Evolutionary conservation across 352 stramenopile genomes (phyloP), one percentile per base, ranked within the genome.

Genomic region (Globisporangium spiculum): DNA sequence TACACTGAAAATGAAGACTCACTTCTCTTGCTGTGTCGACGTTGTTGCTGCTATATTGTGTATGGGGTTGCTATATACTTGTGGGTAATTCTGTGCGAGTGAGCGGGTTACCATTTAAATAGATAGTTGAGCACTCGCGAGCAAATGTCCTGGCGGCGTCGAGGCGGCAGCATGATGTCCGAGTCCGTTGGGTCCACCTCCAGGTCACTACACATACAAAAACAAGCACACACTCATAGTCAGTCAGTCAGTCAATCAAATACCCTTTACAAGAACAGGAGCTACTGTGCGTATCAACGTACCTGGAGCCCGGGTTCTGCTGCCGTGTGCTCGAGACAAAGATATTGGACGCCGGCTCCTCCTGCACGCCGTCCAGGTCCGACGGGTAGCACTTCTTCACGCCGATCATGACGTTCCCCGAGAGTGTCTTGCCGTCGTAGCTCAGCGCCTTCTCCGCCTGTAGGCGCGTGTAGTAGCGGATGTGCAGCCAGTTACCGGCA

Each of bases 151-250:
- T 89, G 76, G 30, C 70, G 85, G 57, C 85, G 85, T 12, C 74
- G 78, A 8, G 87, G 83, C 34, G 87, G 81, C n/a, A 93, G 81
- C 85, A 95, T 91, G 48, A 94, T 88, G 69, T 94, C 87, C 50
- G 77, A 72, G 38, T 94, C 86, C 9, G 74, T 87, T 54, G 86
- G 86, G 48, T 92, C 85, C 44, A 94, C 86, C 62, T 93, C 83
- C 64, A 94, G 65, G 41, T 90, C 76, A 22, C 86, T 80, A 26
- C 22, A 7, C 22, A 50, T n/a, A 20, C n/a, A 52, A 22, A 36
- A 18, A 32, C 26, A 44, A 44, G 36, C 4, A 32, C 36, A 44
- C 10, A 44, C 4, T 18, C 10, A 63, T 20, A 48, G 22, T 66
- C 32, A 54, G 4, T 20, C 27, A 67, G 20, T 20, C 41, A 57